Conservation (phyloP, 2,329 filamentous ascomycete species). For the Aspergillus sp. region DNA sequence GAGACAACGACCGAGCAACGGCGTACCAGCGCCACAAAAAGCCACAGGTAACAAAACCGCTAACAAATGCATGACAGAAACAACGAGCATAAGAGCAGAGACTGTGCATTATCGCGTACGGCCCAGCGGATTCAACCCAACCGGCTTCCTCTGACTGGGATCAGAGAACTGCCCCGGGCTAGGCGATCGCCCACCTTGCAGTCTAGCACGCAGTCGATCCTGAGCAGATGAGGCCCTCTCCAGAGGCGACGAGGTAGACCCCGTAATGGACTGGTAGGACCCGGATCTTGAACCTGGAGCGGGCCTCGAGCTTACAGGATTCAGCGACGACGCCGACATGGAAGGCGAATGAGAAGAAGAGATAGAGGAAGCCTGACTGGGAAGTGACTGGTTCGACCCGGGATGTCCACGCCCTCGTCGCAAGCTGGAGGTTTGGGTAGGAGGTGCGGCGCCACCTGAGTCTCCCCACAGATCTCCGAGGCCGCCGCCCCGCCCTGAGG, state of each 20-base stretch:
- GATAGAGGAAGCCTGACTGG: constrained; percentile 31
- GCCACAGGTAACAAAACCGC: constrained; percentile 1
- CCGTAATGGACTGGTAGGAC: constrained; percentile 66
- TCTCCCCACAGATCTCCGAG: constrained; percentile 65
- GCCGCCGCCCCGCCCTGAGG: constrained; percentile 43
- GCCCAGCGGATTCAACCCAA: constrained; percentile 30
- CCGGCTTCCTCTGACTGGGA: constrained; percentile 38
- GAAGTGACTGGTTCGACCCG: constrained; percentile 26
- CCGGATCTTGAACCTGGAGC: constrained; percentile 74
- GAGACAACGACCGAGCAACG: background rate
- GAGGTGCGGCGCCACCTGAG: constrained; percentile 35
- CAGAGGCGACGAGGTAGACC: constrained; percentile 25
- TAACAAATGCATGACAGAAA: background rate
- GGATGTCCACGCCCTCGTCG: constrained; percentile 37
- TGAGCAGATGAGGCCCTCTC: constrained; percentile 61
- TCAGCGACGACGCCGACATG: constrained; percentile 19
- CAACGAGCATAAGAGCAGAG: background rate
- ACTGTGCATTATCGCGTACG: constrained; percentile 17
- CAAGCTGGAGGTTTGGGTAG: constrained; percentile 44
- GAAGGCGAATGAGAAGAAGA: constrained; percentile 20
- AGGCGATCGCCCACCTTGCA: constrained; percentile 63
- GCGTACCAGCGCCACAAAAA: background rate
- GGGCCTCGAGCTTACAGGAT: constrained; percentile 55
- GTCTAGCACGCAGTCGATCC: constrained; percentile 77
- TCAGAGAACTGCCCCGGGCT: constrained; percentile 38